Percentiles rank a stretch among this genome's conserved stretches.
phyloP scores from a whole-genome alignment of 768 basidiomycete species.

The Lactarius quietus region DNA sequence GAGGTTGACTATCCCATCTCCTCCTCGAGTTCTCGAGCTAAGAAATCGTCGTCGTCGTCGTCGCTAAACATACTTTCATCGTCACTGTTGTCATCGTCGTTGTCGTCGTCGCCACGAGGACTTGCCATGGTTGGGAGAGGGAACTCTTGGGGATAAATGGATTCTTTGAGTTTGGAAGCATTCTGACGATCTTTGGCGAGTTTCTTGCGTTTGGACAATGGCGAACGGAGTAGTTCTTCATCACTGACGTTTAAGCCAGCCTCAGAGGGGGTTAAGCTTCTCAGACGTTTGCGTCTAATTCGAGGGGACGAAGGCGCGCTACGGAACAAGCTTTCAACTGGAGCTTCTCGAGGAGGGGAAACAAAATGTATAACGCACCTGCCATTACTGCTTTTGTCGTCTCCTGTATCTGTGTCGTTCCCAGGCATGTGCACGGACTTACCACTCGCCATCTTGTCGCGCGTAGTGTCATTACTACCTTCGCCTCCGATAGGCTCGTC shows the following conservation, averaged over 20 bases:
- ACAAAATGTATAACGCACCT: slow-evolving; percentile 35
- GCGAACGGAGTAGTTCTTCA: slow-evolving; percentile 54
- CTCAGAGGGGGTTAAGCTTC: slow-evolving; percentile 70
- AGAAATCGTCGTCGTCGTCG: slow-evolving; percentile 70
- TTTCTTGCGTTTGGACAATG: slow-evolving; percentile 79
- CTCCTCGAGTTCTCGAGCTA: slow-evolving; percentile 76
- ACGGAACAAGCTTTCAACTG: slow-evolving; percentile 11
- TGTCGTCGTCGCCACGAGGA: slow-evolving; percentile 30
- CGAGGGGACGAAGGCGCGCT: slow-evolving; percentile 42
- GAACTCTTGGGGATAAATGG: slow-evolving; percentile 23
- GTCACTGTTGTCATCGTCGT: slow-evolving; percentile 40
- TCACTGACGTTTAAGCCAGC: slow-evolving; percentile 35
- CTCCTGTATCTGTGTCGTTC: slow-evolving; percentile 46
- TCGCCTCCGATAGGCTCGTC: slow-evolving; percentile 42
- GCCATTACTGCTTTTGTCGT: slow-evolving; percentile 46
- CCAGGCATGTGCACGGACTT: slow-evolving; percentile 39
- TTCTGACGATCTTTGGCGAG: slow-evolving; percentile 61
- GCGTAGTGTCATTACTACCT: slow-evolving; percentile 31
- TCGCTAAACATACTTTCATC: slow-evolving; percentile 42
- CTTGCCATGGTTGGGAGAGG: slow-evolving; percentile 10
- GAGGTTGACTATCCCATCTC: slow-evolving; percentile 59
- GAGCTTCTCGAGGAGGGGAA: slow-evolving; percentile 8
- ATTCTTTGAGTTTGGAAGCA: slow-evolving; percentile 63
- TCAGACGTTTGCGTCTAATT: slow-evolving; percentile 61
- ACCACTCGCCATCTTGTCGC: slow-evolving; percentile 3